Conservation (phyloP, 1,284 basidiomycete species). For the Xerocomus minutiporus region DNA sequence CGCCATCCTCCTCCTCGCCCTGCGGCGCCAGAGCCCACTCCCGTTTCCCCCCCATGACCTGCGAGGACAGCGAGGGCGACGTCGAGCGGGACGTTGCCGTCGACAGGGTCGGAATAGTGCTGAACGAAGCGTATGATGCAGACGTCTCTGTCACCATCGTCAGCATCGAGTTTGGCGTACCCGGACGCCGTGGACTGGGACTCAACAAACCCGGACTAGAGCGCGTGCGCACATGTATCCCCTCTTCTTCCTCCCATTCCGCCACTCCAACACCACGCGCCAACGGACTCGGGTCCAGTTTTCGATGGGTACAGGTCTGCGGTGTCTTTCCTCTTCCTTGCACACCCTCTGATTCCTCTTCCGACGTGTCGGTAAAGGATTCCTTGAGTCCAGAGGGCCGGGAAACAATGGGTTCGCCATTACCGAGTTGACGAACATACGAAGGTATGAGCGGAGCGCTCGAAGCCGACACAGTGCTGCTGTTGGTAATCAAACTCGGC, state of each 20-base stretch:
- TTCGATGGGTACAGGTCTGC: constrained; percentile 8
- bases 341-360: constrained; percentile 13
- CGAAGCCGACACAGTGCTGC: constrained; percentile 16
- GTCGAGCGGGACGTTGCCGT: constrained; percentile 13
- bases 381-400: constrained; percentile 24
- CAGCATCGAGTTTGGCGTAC: constrained; percentile 19
- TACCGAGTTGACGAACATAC: background rate
- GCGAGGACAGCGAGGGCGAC: constrained; percentile 12
- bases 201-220: constrained; percentile 1
- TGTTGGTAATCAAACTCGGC: constrained; percentile 24
- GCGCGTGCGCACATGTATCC: background rate
- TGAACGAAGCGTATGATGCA: constrained; percentile 24
- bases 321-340: background rate
- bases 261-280: constrained; percentile 2
- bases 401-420: constrained; percentile 7
- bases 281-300: constrained; percentile 11
- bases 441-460: constrained; percentile 14
- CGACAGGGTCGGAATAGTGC: constrained; percentile 18
- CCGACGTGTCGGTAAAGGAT: constrained; percentile 17
- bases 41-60: constrained; percentile 2
- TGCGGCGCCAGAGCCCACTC: background rate
- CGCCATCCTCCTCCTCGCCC: background rate
- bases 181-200: constrained; percentile 14
- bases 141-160: constrained; percentile 21
- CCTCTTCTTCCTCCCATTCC: constrained; percentile 12